Percentiles rank a stretch among this genome's conserved stretches.
Evolutionary conservation across 2,329 filamentous ascomycete genomes (phyloP).

Genomic region (Pyricularia pennisetigena): DNA sequence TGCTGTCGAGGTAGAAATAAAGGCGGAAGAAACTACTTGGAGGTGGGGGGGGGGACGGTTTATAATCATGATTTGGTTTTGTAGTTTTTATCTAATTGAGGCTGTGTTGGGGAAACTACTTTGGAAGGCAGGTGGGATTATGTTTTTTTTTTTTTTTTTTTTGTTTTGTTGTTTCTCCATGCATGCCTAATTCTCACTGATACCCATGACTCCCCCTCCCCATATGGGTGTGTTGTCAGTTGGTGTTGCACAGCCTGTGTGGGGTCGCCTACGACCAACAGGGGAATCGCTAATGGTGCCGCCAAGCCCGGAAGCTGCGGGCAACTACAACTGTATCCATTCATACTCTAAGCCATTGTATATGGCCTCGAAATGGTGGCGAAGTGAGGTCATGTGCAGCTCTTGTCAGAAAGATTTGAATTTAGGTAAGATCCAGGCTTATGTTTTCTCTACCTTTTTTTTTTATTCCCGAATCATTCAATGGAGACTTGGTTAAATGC

Average conservation of each 20-base stretch:
- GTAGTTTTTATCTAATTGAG: not conserved
- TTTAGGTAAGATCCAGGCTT: not conserved
- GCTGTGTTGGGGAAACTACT: not conserved
- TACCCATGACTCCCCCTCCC: too few relatives aligned
- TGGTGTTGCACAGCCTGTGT: not conserved
- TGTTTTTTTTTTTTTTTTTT: too few relatives aligned
- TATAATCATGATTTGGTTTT: not conserved
- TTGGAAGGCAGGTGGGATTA: too few relatives aligned
- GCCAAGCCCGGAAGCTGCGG: not conserved
- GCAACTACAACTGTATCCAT: not conserved
- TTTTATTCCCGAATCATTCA: not conserved
- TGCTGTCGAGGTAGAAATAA: conserved; percentile 9
- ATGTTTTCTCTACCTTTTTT: not conserved
- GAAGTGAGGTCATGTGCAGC: not conserved
- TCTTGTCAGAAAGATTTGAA: not conserved
- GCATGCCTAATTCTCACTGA: too few relatives aligned
- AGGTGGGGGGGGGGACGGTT: not conserved
- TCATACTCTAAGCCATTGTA: not conserved
- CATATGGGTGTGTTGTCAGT: not conserved
- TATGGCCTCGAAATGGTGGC: not conserved
- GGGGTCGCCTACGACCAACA: not conserved
- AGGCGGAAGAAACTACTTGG: too few relatives aligned
- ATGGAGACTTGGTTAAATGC: not conserved
- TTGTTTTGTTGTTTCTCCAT: too few relatives aligned
- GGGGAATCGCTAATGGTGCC: not conserved